Conservation (phyloP, 2,329 filamentous ascomycete genomes). For the Hirsutella thompsonii region DNA sequence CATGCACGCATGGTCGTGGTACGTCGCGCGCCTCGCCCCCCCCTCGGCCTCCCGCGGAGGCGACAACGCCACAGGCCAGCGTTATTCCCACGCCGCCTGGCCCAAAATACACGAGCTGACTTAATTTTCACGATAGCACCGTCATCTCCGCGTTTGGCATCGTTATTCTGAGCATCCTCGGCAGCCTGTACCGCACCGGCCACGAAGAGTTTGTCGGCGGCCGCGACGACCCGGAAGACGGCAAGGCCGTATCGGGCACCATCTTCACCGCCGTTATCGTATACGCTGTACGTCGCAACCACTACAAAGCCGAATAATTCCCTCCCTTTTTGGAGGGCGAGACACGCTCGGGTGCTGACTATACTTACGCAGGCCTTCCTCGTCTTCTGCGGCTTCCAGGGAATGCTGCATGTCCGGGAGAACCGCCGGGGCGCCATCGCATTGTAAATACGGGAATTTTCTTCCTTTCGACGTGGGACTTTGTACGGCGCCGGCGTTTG, state of each 20-base stretch:
- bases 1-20: constrained; percentile 94
- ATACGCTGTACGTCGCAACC: constrained; percentile 57
- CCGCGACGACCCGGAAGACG: constrained; percentile 57
- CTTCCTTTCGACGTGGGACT: neutral
- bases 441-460: constrained; percentile 40
- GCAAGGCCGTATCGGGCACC: constrained; percentile 65
- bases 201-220: constrained; percentile 78
- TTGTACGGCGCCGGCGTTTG: constrained; percentile 1
- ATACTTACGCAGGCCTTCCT: constrained; percentile 56
- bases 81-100: neutral
- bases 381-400: constrained; percentile 83
- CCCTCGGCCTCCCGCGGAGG: neutral
- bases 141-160: constrained; percentile 55
- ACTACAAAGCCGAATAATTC: neutral
- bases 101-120: constrained; percentile 10
- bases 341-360: neutral
- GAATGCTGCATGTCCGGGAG: constrained; percentile 72
- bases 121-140: constrained; percentile 40
- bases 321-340: neutral
- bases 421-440: constrained; percentile 75
- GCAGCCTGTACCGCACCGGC: constrained; percentile 62
- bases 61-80: neutral
- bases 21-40: constrained; percentile 19
- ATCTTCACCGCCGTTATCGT: constrained; percentile 82
- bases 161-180: constrained; percentile 48